A percentile compares a stretch with the other conserved stretches of the same genome.
These are phyloP conservation scores for Pseudogymnoascus sp. DNA, from an alignment of 2,329 filamentous ascomycete species.

Conservation along the genomic window DNA sequence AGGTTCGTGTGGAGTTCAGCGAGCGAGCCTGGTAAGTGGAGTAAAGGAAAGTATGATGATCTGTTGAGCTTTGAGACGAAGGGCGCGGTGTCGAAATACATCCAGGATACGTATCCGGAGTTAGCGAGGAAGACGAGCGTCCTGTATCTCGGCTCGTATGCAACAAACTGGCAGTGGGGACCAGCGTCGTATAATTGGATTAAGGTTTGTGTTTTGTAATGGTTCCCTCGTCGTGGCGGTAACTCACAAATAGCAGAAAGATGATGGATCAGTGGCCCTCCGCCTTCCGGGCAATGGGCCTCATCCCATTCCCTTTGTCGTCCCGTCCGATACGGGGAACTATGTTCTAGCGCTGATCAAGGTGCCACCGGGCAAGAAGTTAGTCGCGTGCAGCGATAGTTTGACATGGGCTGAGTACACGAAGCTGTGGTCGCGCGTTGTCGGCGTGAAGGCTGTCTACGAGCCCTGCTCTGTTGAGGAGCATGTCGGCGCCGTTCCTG, in stretches of 20 bases:
- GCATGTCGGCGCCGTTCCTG: slow-evolving; percentile 19
- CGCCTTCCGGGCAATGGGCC: neutral
- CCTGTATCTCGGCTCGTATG: slow-evolving; percentile 29
- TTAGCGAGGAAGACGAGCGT: slow-evolving; percentile 27
- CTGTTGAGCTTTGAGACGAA: slow-evolving; percentile 39
- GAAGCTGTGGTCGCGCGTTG: slow-evolving; percentile 15
- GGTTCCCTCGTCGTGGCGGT: neutral
- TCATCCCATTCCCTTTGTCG: neutral
- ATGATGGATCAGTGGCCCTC: neutral
- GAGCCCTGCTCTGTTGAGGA: slow-evolving; percentile 20
- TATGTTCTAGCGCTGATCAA: slow-evolving; percentile 23
- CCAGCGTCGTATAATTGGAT: neutral
- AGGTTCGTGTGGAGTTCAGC: slow-evolving; percentile 35
- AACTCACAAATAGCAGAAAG: neutral
- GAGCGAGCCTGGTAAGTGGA: slow-evolving; percentile 31
- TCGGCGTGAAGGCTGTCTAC: slow-evolving; percentile 15
- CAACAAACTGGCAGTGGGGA: slow-evolving; percentile 22
- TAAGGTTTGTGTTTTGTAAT: neutral
- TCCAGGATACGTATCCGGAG: slow-evolving; percentile 22
- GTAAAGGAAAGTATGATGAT: slow-evolving; percentile 34
- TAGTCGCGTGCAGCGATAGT: slow-evolving; percentile 2
- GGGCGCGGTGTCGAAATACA: slow-evolving; percentile 30
- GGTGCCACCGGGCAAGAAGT: slow-evolving; percentile 22
- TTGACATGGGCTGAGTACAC: neutral
- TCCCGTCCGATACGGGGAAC: slow-evolving; percentile 20